Conservation (phyloP, 306 rosid genomes). For the Prunus padus region DNA sequence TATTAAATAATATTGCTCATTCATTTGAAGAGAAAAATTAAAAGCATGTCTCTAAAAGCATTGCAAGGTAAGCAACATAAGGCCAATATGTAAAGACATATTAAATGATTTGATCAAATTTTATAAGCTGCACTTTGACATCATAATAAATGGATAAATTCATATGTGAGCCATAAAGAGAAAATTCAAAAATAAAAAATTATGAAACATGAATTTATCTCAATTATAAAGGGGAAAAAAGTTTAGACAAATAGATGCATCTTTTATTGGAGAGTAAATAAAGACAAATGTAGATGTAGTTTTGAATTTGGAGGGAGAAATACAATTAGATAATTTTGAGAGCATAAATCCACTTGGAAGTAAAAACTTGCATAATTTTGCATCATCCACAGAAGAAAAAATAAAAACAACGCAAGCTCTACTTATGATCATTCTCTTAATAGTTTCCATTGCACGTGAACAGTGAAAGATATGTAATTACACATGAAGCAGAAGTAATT, state of each 20-base stretch:
- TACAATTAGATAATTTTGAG: not conserved
- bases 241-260: not conserved
- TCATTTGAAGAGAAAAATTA: not conserved
- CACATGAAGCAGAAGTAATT: not conserved
- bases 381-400: not conserved
- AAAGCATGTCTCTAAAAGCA: not conserved
- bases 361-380: not conserved
- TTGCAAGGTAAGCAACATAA: not conserved
- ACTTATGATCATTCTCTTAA: not conserved
- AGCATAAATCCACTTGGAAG: too few species aligned
- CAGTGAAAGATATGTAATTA: not conserved
- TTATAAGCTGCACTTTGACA: constrained; percentile 10
- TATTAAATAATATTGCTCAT: not conserved
- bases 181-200: not conserved
- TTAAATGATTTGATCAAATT: not conserved
- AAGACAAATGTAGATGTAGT: not conserved
- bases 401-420: not conserved
- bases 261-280: not conserved
- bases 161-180: not conserved
- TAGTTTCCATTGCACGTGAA: not conserved
- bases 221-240: not conserved
- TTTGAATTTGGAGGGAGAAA: not conserved
- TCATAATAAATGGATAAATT: not conserved
- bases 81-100: not conserved
- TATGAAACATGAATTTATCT: not conserved